Evolutionary conservation across 2,329 filamentous ascomycete genomes (phyloP).

Genomic region (Xylariaceae sp.): DNA sequence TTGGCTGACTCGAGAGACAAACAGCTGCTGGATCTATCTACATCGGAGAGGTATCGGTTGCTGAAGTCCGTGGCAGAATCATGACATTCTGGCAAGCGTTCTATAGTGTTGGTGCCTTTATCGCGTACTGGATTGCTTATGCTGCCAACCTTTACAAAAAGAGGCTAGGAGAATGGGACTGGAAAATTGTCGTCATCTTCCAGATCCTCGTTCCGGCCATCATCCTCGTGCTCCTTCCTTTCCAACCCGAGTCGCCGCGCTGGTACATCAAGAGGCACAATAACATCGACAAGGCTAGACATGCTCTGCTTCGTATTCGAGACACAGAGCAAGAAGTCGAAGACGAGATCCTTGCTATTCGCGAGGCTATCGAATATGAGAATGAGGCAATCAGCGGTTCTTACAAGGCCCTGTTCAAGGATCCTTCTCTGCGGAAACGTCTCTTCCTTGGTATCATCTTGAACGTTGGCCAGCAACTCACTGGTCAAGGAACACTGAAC

Average conservation of each 20-base stretch:
- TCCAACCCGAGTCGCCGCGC: constrained; percentile 64
- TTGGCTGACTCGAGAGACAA: constrained; percentile 8
- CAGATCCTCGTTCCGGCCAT: constrained; percentile 64
- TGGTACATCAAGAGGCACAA: constrained; percentile 63
- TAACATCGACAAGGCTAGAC: constrained; percentile 57
- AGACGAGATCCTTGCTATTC: constrained; percentile 60
- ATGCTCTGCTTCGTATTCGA: constrained; percentile 56
- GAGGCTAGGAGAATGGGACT: constrained; percentile 65
- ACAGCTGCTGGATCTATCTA: constrained; percentile 64
- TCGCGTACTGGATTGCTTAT: constrained; percentile 64
- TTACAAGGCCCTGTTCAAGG: constrained; percentile 66
- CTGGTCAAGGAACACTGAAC: constrained; percentile 69
- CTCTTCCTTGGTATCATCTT: constrained; percentile 61
- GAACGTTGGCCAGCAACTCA: constrained; percentile 69
- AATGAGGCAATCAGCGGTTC: constrained; percentile 61
- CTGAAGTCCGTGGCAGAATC: constrained; percentile 61
- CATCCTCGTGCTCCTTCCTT: constrained; percentile 59
- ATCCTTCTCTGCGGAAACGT: constrained; percentile 63
- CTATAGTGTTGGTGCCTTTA: constrained; percentile 62
- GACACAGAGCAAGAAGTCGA: constrained; percentile 63
- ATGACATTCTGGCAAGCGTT: constrained; percentile 70
- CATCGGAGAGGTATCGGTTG: constrained; percentile 63
- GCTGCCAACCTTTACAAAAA: constrained; percentile 53
- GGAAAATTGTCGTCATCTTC: constrained; percentile 70
- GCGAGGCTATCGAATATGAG: constrained; percentile 67